Conservation (phyloP, 805 yeast genomes). For the Pichia paraexigua region DNA sequence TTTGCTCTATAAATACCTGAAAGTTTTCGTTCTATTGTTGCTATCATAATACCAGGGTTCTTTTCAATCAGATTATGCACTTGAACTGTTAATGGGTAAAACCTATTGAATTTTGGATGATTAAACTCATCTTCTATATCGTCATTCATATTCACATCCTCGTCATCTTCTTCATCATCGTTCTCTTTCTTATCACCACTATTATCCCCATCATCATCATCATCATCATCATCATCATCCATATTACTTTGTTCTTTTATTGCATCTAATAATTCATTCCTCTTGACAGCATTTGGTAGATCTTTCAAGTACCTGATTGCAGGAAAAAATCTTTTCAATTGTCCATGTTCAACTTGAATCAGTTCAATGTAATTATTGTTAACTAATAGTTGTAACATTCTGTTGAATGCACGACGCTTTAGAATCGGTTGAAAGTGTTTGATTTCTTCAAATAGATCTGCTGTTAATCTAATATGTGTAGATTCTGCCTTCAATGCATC, state of each 20-base stretch:
- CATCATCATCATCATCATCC: conserved; percentile 29
- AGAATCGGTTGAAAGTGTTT: conserved; percentile 35
- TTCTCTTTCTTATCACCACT: conserved; percentile 12
- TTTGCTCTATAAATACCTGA: conserved; percentile 36
- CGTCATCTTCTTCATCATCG: conserved; percentile 29
- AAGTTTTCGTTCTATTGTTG: conserved; percentile 40
- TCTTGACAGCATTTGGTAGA: conserved; percentile 13
- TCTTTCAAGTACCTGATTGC: conserved; percentile 21
- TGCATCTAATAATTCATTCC: conserved; percentile 8
- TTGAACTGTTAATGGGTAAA: conserved; percentile 62
- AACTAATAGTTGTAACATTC: conserved; percentile 44
- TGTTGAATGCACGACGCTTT: conserved; percentile 31
- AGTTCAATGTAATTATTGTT: conserved; percentile 21
- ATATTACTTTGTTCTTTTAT: conserved; percentile 8
- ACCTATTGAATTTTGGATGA: conserved; percentile 24
- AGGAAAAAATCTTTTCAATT: conserved; percentile 16
- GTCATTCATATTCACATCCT: conserved; percentile 10
- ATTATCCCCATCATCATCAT: conserved; percentile 11
- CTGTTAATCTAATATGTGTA: conserved; percentile 48
- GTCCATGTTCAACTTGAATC: conserved; percentile 21
- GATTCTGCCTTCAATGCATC: conserved; percentile 49
- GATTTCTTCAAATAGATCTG: conserved; percentile 54
- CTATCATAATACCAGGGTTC: conserved; percentile 49
- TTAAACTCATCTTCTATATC: conserved; percentile 11
- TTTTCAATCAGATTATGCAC: conserved; percentile 40